Conservation (phyloP, 805 yeast genomes). For the Cyberlindnera bimundalis region DNA sequence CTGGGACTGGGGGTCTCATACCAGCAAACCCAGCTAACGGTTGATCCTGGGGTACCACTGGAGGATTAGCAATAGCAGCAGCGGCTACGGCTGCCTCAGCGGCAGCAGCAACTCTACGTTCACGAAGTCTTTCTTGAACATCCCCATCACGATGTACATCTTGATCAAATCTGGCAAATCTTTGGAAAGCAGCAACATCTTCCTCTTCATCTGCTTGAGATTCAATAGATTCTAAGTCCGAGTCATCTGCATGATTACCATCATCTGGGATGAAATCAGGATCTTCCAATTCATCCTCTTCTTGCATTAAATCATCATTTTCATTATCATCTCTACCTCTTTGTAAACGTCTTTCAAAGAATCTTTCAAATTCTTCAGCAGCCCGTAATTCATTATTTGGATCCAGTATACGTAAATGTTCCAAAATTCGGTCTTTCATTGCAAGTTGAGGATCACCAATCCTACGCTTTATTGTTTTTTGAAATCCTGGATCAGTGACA, state of each 20-base stretch:
- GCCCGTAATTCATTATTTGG: neutral
- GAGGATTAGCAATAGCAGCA: neutral
- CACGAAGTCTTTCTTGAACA: neutral
- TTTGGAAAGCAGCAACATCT: constrained; percentile 17
- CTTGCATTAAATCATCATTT: constrained; percentile 18
- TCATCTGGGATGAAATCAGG: constrained; percentile 29
- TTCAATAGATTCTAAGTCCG: constrained; percentile 12
- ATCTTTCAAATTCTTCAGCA: too few species aligned
- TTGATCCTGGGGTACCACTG: neutral
- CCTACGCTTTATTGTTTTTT: constrained; percentile 50
- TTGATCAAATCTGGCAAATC: constrained; percentile 18
- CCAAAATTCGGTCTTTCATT: too few species aligned
- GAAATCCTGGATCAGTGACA: constrained; percentile 64
- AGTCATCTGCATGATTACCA: too few species aligned
- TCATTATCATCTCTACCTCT: constrained; percentile 8
- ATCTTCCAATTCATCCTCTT: constrained; percentile 29
- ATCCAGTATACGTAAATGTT: constrained; percentile 7
- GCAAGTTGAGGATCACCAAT: too few species aligned
- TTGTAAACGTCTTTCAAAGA: constrained; percentile 1
- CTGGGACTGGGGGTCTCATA: neutral
- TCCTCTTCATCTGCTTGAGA: constrained; percentile 14
- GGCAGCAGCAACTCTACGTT: neutral
- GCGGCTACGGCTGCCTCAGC: neutral
- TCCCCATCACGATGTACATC: constrained; percentile 7
- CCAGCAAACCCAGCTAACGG: neutral